A percentile compares a stretch with the other conserved stretches of the same genome.
phyloP scores from a whole-genome alignment of 306 rosid species.

The Glycine latifolia region DNA sequence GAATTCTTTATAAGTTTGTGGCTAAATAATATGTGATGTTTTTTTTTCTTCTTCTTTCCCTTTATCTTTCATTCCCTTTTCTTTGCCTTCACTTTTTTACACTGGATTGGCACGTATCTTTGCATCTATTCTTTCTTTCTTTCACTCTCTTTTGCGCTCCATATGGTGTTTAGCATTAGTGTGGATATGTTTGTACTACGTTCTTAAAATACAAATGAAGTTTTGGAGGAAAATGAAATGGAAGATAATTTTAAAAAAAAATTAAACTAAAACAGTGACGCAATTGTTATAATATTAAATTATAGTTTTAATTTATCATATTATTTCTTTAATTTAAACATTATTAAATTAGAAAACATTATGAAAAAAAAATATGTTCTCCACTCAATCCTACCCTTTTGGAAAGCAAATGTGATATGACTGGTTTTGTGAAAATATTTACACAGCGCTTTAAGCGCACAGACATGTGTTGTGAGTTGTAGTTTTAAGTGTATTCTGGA shows the following conservation, averaged over 20 bases:
- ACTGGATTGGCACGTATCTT: not conserved
- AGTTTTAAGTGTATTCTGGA: constrained; percentile 18
- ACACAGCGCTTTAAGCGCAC: not conserved
- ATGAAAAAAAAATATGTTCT: not conserved
- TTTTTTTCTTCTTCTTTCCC: not conserved
- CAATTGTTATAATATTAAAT: not conserved
- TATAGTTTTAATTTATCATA: no score
- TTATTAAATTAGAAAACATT: not conserved
- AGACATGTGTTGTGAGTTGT: constrained; percentile 12
- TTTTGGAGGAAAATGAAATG: not conserved
- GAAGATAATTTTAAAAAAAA: not conserved
- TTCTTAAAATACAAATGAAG: not conserved
- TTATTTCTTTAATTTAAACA: not conserved
- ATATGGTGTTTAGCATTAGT: not conserved
- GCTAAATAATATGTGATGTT: constrained; percentile 40
- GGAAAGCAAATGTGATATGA: constrained; percentile 15
- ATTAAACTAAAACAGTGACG: not conserved
- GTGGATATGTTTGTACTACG: not conserved
- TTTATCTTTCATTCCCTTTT: constrained; percentile 9
- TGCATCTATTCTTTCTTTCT: constrained; percentile 13
- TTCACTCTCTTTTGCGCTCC: not conserved
- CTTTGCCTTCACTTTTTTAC: constrained; percentile 27
- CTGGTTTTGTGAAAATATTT: not conserved
- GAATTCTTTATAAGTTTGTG: constrained; percentile 38
- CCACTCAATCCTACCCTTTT: not conserved